Evolutionary conservation across 306 rosid genomes (phyloP).

Genomic region (Rosa multiflora): DNA sequence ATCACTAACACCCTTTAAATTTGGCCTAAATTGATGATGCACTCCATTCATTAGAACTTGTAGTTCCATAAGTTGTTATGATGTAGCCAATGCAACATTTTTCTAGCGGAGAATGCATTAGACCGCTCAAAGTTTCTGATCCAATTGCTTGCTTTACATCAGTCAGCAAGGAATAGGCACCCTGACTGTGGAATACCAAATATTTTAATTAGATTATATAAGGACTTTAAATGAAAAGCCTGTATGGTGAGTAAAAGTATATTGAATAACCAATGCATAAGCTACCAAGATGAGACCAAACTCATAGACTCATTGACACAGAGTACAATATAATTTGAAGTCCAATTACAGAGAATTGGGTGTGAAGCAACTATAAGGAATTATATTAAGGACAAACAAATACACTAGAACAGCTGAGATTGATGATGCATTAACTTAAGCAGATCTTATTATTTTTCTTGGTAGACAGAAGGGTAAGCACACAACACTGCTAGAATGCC

Average conservation of each 20-base stretch:
- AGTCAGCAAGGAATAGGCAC: slow-evolving; percentile 34
- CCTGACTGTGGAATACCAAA: slow-evolving; percentile 24
- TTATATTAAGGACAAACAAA: too few relatives aligned
- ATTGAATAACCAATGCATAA: neutral
- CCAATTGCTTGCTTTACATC: slow-evolving; percentile 6
- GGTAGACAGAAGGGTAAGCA: neutral
- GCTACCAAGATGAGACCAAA: neutral
- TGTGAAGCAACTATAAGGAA: neutral
- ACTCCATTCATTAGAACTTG: slow-evolving; percentile 34
- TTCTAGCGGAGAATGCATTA: slow-evolving; percentile 10
- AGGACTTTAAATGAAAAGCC: neutral
- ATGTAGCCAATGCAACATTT: slow-evolving; percentile 17
- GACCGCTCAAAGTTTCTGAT: slow-evolving; percentile 16
- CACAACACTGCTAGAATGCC: neutral
- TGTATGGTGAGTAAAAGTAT: neutral
- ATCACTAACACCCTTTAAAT: slow-evolving; percentile 28
- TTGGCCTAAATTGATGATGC: slow-evolving; percentile 35
- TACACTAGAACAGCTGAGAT: neutral
- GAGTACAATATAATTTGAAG: neutral
- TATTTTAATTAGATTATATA: neutral
- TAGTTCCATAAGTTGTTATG: slow-evolving; percentile 27
- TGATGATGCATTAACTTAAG: neutral
- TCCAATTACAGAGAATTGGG: neutral
- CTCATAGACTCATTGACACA: too few relatives aligned
- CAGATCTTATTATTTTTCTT: neutral